These are phyloP conservation scores for Aureobasidium mangrovei DNA, from an alignment of 2,329 filamentous ascomycete species.

Conservation along the genomic window DNA sequence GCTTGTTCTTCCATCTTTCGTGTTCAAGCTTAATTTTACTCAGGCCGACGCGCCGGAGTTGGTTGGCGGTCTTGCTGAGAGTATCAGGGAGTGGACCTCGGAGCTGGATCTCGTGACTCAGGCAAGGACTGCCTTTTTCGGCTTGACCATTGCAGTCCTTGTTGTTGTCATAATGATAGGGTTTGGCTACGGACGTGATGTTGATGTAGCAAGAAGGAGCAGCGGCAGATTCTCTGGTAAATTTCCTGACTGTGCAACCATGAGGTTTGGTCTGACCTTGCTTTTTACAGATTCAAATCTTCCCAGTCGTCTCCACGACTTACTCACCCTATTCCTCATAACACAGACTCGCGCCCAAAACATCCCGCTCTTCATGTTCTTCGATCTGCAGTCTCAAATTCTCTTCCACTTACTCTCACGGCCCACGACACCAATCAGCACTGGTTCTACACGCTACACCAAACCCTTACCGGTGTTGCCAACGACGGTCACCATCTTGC, in stretches of 20 bases:
- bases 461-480: constrained; percentile 4
- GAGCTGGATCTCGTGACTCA: constrained; percentile 27
- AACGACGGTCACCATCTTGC: constrained; percentile 57
- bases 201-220: not conserved
- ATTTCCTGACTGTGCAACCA: not conserved
- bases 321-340: constrained; percentile 69
- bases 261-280: not conserved
- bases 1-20: constrained; percentile 51
- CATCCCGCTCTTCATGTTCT: constrained; percentile 73
- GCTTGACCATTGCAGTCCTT: constrained; percentile 26
- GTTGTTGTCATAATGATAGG: constrained; percentile 16
- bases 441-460: not conserved
- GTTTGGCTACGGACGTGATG: not conserved
- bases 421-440: not conserved
- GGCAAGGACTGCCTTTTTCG: constrained; percentile 31
- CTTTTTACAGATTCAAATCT: constrained; percentile 17
- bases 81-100: constrained; percentile 22
- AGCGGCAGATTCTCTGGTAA: not conserved
- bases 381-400: constrained; percentile 46
- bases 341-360: constrained; percentile 83
- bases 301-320: constrained; percentile 46
- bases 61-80: constrained; percentile 39
- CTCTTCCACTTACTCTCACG: constrained; percentile 20
- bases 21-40: constrained; percentile 88
- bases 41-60: constrained; percentile 75